These are phyloP conservation scores for Suillus subaureus DNA, from an alignment of 768 basidiomycete genomes.

Conservation along the genomic window DNA sequence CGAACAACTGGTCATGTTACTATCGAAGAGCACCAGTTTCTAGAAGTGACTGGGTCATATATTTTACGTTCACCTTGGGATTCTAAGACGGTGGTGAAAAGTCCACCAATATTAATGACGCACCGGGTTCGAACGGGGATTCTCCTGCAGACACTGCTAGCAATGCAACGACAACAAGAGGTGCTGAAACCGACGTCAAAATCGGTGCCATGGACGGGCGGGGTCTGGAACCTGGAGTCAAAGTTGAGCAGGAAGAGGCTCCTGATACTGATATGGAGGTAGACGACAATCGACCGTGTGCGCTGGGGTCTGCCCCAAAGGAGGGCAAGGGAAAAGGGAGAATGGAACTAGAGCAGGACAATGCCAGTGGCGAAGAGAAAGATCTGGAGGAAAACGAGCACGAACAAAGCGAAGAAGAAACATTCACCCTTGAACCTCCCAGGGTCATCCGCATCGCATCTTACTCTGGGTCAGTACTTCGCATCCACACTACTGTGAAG, in stretches of 20 bases:
- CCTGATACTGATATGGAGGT: neutral
- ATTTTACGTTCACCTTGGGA: neutral
- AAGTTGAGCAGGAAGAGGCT: neutral
- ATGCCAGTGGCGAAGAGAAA: neutral
- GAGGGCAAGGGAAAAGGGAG: neutral
- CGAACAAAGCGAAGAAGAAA: neutral
- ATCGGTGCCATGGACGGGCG: neutral
- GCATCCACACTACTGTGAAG: constrained; percentile 19
- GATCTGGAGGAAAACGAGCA: neutral
- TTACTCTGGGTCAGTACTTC: constrained; percentile 11
- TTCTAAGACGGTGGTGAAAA: too few relatives aligned
- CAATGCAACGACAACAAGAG: neutral
- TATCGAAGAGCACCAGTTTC: neutral
- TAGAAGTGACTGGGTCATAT: neutral
- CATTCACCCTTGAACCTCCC: neutral
- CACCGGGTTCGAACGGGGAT: neutral
- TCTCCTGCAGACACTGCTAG: neutral
- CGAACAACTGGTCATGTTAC: neutral
- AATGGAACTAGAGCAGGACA: neutral
- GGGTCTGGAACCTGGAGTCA: neutral
- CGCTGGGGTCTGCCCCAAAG: neutral
- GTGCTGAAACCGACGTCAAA: neutral
- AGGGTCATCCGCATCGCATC: neutral
- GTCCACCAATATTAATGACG: neutral
- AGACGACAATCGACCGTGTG: neutral